Percentiles rank a stretch among this genome's conserved stretches.
Conservation (phyloP, 2,329 filamentous ascomycete genomes). For the Berkeleyomyces rouxiae region DNA sequence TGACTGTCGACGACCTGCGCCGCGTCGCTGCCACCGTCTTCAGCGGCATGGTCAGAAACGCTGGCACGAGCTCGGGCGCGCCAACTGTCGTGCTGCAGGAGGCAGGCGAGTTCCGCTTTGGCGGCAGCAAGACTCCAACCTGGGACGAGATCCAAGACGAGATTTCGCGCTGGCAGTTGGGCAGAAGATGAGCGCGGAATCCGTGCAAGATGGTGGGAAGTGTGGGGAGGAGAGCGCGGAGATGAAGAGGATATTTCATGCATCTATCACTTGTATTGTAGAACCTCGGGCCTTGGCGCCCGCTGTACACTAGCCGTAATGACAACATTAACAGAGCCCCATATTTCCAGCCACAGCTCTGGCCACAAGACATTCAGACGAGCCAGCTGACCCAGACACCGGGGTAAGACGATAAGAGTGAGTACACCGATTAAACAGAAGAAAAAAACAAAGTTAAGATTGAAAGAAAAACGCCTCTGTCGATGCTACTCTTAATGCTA, state of each 20-base stretch:
- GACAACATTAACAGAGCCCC: neutral
- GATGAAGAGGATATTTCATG: neutral
- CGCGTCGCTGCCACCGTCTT: constrained; percentile 68
- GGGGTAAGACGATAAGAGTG: neutral
- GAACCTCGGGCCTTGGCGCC: neutral
- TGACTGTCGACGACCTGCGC: constrained; percentile 66
- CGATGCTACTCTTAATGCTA: neutral
- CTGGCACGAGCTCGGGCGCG: constrained; percentile 62
- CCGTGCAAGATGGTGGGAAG: neutral
- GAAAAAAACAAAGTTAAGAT: neutral
- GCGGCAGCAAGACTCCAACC: constrained; percentile 41
- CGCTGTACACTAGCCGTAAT: constrained; percentile 12
- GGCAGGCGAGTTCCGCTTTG: constrained; percentile 44
- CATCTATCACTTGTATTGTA: neutral
- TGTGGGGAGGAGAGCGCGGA: neutral
- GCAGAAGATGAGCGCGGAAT: constrained; percentile 2
- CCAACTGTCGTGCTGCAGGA: constrained; percentile 93
- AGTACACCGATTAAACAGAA: neutral
- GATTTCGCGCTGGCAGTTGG: constrained; percentile 65
- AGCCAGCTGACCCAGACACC: neutral
- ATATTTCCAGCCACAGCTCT: neutral
- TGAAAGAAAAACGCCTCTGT: neutral
- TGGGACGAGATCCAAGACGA: constrained; percentile 86
- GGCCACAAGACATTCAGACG: neutral
- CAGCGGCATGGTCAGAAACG: constrained; percentile 58